Base-by-base conservation (phyloP, 805 yeast species). In the Yarrowia porcina region DNA sequence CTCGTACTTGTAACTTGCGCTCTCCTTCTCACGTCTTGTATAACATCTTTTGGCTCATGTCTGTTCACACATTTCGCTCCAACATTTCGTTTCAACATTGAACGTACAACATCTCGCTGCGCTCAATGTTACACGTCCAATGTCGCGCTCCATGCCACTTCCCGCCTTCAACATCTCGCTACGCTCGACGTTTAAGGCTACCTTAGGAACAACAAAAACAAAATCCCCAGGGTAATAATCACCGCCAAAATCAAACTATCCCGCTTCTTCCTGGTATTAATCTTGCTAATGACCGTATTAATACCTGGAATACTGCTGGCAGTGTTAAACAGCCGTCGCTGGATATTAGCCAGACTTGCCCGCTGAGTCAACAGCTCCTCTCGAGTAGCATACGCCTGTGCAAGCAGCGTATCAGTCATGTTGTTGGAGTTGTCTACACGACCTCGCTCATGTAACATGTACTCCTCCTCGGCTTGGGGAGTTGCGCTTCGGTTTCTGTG, bases 361-460 rank as follows among this genome's bases (percentile, higher is more conserved):
- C 93, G 80, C 75, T 94, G 99, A 52, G 86, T 79, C 49, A 81
- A 67, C 61, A 94, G 81, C 70, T 89, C 96, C 65, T 92, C 97
- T 64, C 98, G 79, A 0, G 98, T 91, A 67, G 88, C 89, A 75
- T 83, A 87, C 0, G 97, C 98, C 71, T 88, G 92, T n/a, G 82
- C 82, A 38, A 93, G 80, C 64, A 94, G 77, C 45, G 87, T 76
- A 71, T 94, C 97, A 15, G 96, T 89, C 59, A 91, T 77, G 44
- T 80, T 79, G 71, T 90, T 86, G 44, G 94, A 85, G 59, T 80
- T 79, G 67, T 89, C 89, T 18, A 88, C 87, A 56, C 97, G 78
- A 38, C 82, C 77, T 8, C 90, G 75, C 74, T 93, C 99, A 64
- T 88, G 85, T 63, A 87, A 79, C 72, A 89, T 85, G 72, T 93